A percentile compares a stretch with the other conserved stretches of the same genome.
Evolutionary conservation across 352 stramenopile species (phyloP).

Genomic region (Globisporangium yorkense): DNA sequence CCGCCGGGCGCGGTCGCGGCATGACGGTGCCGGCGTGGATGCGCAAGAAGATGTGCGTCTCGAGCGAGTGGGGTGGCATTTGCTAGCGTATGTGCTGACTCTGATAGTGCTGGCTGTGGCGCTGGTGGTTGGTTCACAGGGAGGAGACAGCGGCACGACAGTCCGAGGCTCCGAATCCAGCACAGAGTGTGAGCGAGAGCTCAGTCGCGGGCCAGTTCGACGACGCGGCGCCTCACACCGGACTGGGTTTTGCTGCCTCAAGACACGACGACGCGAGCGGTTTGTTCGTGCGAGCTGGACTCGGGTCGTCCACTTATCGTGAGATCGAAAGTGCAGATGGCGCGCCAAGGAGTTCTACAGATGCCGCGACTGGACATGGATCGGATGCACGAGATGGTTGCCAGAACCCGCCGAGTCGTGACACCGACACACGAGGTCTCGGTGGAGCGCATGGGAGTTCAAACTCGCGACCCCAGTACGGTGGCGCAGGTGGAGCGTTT

Average conservation of each 20-base stretch:
- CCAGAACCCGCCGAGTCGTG: too few relatives aligned
- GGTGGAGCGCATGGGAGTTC: not conserved
- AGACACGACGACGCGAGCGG: not conserved
- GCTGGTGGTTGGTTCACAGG: slow-evolving; percentile 19
- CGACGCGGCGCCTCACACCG: slow-evolving; percentile 27
- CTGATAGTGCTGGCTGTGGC: not conserved
- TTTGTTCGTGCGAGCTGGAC: slow-evolving; percentile 4
- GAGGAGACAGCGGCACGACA: slow-evolving; percentile 44
- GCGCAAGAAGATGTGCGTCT: slow-evolving; percentile 84
- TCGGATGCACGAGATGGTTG: too few relatives aligned
- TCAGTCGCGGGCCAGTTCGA: slow-evolving; percentile 45
- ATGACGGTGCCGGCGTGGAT: slow-evolving; percentile 93
- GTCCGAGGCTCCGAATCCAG: not conserved
- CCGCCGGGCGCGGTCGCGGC: slow-evolving; percentile 67
- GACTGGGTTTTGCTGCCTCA: slow-evolving; percentile 22
- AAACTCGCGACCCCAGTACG: not conserved
- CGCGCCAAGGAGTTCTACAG: not conserved
- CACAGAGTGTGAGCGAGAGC: not conserved
- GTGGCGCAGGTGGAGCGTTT: not conserved
- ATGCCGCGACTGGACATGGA: not conserved
- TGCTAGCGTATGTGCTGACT: not conserved
- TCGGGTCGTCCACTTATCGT: not conserved
- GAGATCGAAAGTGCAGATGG: not conserved
- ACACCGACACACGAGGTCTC: too few relatives aligned
- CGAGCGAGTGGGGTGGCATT: not conserved